Base-by-base conservation (phyloP, 2,329 filamentous ascomycete species). In the Aspergillus sclerotialis region DNA sequence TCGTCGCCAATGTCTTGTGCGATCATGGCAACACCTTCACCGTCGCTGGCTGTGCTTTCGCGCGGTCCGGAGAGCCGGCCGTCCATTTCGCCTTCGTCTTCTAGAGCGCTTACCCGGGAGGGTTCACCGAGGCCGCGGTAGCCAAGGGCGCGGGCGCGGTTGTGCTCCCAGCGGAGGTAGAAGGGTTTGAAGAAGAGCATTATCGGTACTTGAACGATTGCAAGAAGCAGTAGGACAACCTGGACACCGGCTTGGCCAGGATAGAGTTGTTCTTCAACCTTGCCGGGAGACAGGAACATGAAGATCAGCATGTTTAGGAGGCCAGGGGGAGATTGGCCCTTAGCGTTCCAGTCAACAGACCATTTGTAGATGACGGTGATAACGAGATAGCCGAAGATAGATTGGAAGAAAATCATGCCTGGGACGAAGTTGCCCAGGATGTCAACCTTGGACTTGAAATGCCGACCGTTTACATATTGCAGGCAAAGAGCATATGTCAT, bases 401-500 rank as follows among this genome's bases (percentile, higher is more conserved):
- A 80, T 69, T 98, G 93, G 78, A 98, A 96, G 71, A 98, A 98
- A 53, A 98, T 88, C 90, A 98, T 94, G 33, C 92, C 90, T 5
- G 92, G 92, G 30, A 98, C 68, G 56, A 98, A 98, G 67, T 96
- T 96, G 47, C 87, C 92, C 79, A 85, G 94, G 50, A 98, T 89
- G 53, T 98, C 93, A 48, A 96, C 86, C 30, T 85, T 85, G 44
- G 82, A 85, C 71, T 89, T 90, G 74, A 96, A 98, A 65, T 95
- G 87, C 37, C 82, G 81, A 32, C 88, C 90, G 58, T 98, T 98
- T 72, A 94, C 77, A 55, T 84, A 92, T 15, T 92, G 82, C 56
- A 94, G 82, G 69, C 84, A 89, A 29, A 98, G 78, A 12, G 92
- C 96, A 68, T 94, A 98, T 3, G 92, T 98, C 92, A 98, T 98